Conservation (phyloP, 2,329 filamentous ascomycete genomes). For the Colletotrichum costaricense region DNA sequence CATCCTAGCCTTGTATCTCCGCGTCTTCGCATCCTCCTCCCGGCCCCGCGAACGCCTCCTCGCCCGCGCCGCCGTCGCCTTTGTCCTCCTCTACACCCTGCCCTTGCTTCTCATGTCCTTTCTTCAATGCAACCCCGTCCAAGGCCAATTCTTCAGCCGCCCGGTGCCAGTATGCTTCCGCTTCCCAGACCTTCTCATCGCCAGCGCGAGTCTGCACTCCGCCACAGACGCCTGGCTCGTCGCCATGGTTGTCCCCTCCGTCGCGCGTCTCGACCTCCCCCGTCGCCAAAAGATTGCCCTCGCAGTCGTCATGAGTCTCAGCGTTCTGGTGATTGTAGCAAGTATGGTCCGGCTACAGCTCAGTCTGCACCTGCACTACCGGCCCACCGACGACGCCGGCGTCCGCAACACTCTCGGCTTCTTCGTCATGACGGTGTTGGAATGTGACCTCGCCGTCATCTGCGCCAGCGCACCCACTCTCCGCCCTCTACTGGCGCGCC, state of each 20-base stretch:
- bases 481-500: slow-evolving; percentile 42
- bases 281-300: slow-evolving; percentile 57
- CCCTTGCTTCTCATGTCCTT: slow-evolving; percentile 51
- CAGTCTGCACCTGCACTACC: slow-evolving; percentile 41
- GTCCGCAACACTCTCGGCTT: slow-evolving; percentile 44
- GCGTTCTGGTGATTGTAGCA: slow-evolving; percentile 52
- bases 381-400: slow-evolving; percentile 33
- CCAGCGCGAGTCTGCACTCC: slow-evolving; percentile 58
- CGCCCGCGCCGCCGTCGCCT: slow-evolving; percentile 46
- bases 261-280: slow-evolving; percentile 51
- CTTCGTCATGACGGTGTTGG: slow-evolving; percentile 50
- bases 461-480: slow-evolving; percentile 49
- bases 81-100: slow-evolving; percentile 48
- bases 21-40: slow-evolving; percentile 47
- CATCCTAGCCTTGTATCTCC: slow-evolving; percentile 52
- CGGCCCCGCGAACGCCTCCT: slow-evolving; percentile 45
- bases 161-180: slow-evolving; percentile 50
- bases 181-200: slow-evolving; percentile 54
- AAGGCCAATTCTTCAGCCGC: slow-evolving; percentile 48
- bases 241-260: slow-evolving; percentile 53
- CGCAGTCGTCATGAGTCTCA: slow-evolving; percentile 55
- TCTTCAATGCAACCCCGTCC: slow-evolving; percentile 56
- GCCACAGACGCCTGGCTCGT: slow-evolving; percentile 58
- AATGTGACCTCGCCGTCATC: slow-evolving; percentile 49
- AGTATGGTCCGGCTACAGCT: slow-evolving; percentile 47